Percentiles rank a stretch among this genome's conserved stretches.
phyloP scores from a whole-genome alignment of 2,329 filamentous ascomycete genomes.

The Sphaerulina populicola region DNA sequence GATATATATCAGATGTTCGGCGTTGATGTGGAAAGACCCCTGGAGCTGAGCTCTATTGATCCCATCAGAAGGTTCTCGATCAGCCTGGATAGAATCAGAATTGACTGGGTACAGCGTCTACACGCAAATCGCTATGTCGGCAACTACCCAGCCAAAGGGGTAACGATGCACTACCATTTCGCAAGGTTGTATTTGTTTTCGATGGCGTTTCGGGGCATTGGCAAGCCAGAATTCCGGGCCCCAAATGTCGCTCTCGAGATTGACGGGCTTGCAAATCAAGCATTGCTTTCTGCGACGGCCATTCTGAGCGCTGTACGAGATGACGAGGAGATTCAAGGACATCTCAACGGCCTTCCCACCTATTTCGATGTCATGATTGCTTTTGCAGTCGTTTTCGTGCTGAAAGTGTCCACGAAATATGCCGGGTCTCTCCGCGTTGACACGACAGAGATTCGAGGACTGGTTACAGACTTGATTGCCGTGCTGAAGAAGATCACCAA shows the following conservation, averaged over 20 bases:
- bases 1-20: conserved; percentile 29
- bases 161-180: conserved; percentile 27
- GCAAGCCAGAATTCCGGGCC: conserved; percentile 21
- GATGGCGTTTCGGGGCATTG: conserved; percentile 25
- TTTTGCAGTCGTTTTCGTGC: conserved; percentile 28
- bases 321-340: conserved; percentile 25
- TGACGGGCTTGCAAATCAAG: conserved; percentile 26
- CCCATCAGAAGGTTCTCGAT: conserved; percentile 27
- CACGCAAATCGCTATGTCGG: conserved; percentile 23
- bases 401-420: conserved; percentile 30
- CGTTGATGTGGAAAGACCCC: conserved; percentile 25
- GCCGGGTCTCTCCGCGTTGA: conserved; percentile 24
- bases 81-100: conserved; percentile 23
- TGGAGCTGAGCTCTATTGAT: conserved; percentile 28
- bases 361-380: conserved; percentile 31
- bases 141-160: conserved; percentile 26
- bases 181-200: conserved; percentile 27
- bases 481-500: conserved; percentile 26
- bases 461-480: conserved; percentile 23
- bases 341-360: conserved; percentile 28
- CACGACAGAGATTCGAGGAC: conserved; percentile 22
- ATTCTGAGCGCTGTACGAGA: conserved; percentile 23
- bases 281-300: conserved; percentile 24
- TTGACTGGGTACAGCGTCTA: conserved; percentile 26
- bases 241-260: conserved; percentile 25